A percentile compares a stretch with the other conserved stretches of the same genome.
Evolutionary conservation across 202 grass and related monocot species (phyloP).

Genomic region (Carex arenaria): DNA sequence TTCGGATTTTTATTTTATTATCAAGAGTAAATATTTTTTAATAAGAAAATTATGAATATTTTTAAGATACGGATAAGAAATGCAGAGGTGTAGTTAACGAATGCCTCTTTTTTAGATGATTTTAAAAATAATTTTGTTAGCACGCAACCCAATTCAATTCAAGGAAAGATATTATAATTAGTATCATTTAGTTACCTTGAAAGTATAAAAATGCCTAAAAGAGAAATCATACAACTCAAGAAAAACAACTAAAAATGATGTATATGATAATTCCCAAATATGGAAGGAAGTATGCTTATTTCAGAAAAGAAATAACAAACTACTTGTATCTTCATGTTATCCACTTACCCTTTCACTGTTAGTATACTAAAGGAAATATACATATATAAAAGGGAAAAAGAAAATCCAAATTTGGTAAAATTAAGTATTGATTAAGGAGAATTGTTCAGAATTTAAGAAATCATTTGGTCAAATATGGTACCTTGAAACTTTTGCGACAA

Average conservation of each 20-base stretch:
- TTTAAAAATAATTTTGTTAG: background rate
- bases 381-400: background rate
- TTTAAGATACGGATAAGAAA: too few species aligned
- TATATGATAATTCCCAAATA: background rate
- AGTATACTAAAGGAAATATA: background rate
- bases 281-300: background rate
- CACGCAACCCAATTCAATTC: background rate
- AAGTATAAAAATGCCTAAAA: background rate
- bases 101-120: background rate
- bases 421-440: background rate
- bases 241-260: background rate
- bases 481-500: constrained; percentile 14
- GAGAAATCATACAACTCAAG: background rate
- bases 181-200: background rate
- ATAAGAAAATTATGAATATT: too few species aligned
- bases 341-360: background rate
- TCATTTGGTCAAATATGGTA: background rate
- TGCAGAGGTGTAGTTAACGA: background rate
- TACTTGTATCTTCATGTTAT: background rate
- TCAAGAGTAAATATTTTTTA: too few species aligned
- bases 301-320: background rate
- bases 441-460: background rate
- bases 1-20: too few species aligned
- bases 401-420: background rate
- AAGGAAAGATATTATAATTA: background rate